A percentile compares a stretch with the other conserved stretches of the same genome.
Conservation (phyloP, 306 rosid genomes). For the Carpinus viminea region DNA sequence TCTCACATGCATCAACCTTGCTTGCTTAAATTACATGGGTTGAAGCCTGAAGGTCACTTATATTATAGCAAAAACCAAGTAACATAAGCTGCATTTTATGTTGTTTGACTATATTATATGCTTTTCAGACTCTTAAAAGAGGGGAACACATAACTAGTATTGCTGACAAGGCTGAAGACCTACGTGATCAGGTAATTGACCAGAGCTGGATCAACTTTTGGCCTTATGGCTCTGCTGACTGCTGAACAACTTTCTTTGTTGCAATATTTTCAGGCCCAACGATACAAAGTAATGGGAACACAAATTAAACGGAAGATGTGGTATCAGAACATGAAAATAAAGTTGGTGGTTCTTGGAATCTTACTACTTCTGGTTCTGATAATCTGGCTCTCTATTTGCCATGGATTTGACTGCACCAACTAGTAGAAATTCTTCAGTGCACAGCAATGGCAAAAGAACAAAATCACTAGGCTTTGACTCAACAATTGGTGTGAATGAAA, state of each 20-base stretch:
- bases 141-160: conserved; percentile 79
- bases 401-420: conserved; percentile 84
- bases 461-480: conserved; percentile 11
- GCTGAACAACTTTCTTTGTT: conserved; percentile 26
- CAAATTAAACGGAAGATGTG: conserved; percentile 83
- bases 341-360: conserved; percentile 77
- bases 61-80: conserved; percentile 8
- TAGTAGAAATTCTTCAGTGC: conserved; percentile 35
- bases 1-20: not conserved
- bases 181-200: conserved; percentile 69
- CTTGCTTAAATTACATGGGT: conserved; percentile 13
- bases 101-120: conserved; percentile 7
- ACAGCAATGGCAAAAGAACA: conserved; percentile 25
- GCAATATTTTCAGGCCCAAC: conserved; percentile 68
- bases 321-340: conserved; percentile 97
- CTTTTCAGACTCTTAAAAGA: conserved; percentile 71
- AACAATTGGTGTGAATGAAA: conserved; percentile 16
- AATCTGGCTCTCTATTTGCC: conserved; percentile 90
- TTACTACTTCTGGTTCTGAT: conserved; percentile 64
- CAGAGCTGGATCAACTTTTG: conserved; percentile 13
- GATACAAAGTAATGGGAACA: conserved; percentile 65
- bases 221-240: not conserved
- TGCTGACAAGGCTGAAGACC: conserved; percentile 72
- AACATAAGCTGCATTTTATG: not conserved
- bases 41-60: not conserved